Base-by-base conservation (phyloP, 2,329 filamentous ascomycete genomes). In the Atkinsonella hypoxylon region DNA sequence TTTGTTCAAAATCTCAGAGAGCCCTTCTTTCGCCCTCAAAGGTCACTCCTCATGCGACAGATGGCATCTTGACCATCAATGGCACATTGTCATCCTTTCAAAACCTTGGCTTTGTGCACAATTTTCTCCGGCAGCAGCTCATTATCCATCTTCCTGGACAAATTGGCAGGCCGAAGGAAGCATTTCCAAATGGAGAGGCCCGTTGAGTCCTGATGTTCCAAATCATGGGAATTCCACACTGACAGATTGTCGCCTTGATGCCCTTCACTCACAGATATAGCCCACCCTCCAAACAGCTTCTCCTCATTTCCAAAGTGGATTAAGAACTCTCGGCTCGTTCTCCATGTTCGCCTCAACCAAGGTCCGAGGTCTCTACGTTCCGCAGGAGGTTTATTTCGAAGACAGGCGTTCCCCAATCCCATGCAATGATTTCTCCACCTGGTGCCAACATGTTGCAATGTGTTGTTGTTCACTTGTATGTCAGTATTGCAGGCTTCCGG, bases 81-180 rank as follows among this genome's bases (percentile, higher is more conserved):
- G 69, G 69, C 42, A 69, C 66, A 45, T 63, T 61, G 7, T 70
- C 60, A 36, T 70, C 68, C 26, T 57, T 51, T 9, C 64, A 47
- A 70, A 54, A 66, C 51, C 20, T 63, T 62, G 20, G 61, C 60
- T 49, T 63, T 65, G 59, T 72, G 69, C 9, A 71, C 62, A 18
- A 70, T 58, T 15, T 62, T 67, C 40, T 69, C 64, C 2, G 65
- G 62, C 6, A 75, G 56, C 48, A 61, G 61, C 47, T 63, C 60
- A 55, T 73, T 76, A 2, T 73, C 73, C 56, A 72, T 64, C 53
- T 69, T 74, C 51, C 67, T 62, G 58, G 76, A 77, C 30, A 76
- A 60, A 8, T 60, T 61, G 38, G 66, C 61, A n/a, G 0, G 69
- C 70, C 4, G 64, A 63, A 3, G 63, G 67, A 0, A 71, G 73